A percentile compares a stretch with the other conserved stretches of the same genome.
Evolutionary conservation across 2,329 filamentous ascomycete genomes (phyloP).

Genomic region (Penicillium palitans): DNA sequence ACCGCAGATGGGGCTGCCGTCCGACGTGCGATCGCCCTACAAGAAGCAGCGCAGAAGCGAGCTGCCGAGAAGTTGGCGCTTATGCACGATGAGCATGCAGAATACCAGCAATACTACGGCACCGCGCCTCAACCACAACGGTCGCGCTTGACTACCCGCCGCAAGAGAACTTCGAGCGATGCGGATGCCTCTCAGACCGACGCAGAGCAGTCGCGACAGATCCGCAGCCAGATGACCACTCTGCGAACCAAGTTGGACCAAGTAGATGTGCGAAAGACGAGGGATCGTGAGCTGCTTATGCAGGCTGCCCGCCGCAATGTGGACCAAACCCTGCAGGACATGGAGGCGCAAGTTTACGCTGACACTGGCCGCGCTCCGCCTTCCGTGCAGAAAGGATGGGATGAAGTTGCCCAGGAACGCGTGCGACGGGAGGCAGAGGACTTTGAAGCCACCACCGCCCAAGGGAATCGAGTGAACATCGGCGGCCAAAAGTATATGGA

Average conservation of each 20-base stretch:
- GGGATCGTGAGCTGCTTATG: slow-evolving; percentile 73
- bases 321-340: slow-evolving; percentile 70
- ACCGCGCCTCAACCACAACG: slow-evolving; percentile 49
- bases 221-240: slow-evolving; percentile 75
- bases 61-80: slow-evolving; percentile 81
- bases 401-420: slow-evolving; percentile 67
- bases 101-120: slow-evolving; percentile 77
- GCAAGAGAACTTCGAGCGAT: slow-evolving; percentile 68
- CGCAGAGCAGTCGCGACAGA: slow-evolving; percentile 67
- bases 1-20: slow-evolving; percentile 26
- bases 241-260: slow-evolving; percentile 65
- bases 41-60: slow-evolving; percentile 83
- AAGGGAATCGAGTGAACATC: slow-evolving; percentile 62
- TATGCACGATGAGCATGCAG: slow-evolving; percentile 69
- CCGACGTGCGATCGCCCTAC: slow-evolving; percentile 54
- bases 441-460: slow-evolving; percentile 59
- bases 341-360: slow-evolving; percentile 77
- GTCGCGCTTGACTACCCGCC: slow-evolving; percentile 56
- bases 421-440: slow-evolving; percentile 67
- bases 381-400: slow-evolving; percentile 72
- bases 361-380: slow-evolving; percentile 74
- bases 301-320: slow-evolving; percentile 83
- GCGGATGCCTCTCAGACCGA: slow-evolving; percentile 61
- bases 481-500: slow-evolving; percentile 81
- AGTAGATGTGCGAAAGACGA: slow-evolving; percentile 52